phyloP scores from a whole-genome alignment of 495 filamentous ascomycete species.

The Hyaloscypha finlandica region DNA sequence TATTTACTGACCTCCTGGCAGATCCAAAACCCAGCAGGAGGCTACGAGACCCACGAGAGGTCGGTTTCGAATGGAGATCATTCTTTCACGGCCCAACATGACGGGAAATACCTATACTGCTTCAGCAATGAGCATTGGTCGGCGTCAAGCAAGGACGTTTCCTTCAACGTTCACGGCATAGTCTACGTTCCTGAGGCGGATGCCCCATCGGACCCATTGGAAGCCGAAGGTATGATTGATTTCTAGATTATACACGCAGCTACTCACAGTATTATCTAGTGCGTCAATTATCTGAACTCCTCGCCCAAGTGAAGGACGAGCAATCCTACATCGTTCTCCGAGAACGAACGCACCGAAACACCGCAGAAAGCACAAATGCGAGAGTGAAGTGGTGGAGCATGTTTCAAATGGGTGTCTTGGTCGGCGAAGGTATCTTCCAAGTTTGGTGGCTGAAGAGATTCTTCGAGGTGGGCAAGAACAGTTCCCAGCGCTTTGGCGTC shows the following conservation, averaged over 20 bases:
- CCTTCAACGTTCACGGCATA: conserved; percentile 98
- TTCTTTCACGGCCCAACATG: conserved; percentile 80
- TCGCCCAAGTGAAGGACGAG: conserved; percentile 93
- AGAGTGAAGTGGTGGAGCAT: conserved; percentile 99
- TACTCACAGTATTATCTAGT: conserved; percentile 51
- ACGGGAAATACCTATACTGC: conserved; percentile 94
- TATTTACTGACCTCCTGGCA: conserved; percentile 38
- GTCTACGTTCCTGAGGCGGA: conserved; percentile 95
- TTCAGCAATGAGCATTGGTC: conserved; percentile 98
- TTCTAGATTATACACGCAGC: background rate
- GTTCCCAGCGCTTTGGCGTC: conserved; percentile 28
- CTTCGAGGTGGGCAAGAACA: conserved; percentile 75
- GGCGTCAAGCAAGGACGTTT: conserved; percentile 91
- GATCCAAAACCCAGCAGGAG: conserved; percentile 81
- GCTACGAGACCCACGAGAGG: conserved; percentile 76
- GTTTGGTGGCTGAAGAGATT: conserved; percentile 99
- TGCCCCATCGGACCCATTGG: conserved; percentile 81
- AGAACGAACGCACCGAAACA: conserved; percentile 95
- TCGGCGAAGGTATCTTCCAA: conserved; percentile 94
- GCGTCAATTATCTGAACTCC: conserved; percentile 77
- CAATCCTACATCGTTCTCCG: conserved; percentile 95
- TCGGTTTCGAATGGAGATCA: conserved; percentile 86
- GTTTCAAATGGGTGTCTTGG: conserved; percentile 87
- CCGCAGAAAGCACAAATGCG: conserved; percentile 95
- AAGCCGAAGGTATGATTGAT: conserved; percentile 69